These are phyloP conservation scores for Sarcomyxa edulis DNA, from an alignment of 768 basidiomycete genomes.

Conservation along the genomic window DNA sequence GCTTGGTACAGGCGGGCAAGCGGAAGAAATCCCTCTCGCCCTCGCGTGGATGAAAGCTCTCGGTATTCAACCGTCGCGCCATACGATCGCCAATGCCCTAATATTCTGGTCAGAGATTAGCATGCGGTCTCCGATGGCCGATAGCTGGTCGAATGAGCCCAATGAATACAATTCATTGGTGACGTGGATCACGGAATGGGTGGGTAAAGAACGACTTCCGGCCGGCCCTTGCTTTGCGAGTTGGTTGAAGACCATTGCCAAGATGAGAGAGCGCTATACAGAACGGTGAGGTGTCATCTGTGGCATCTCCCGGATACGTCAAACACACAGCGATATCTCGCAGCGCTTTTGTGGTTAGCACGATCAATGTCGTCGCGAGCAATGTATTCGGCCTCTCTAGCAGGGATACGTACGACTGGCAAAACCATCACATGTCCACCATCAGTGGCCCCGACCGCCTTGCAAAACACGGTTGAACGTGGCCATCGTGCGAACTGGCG, in stretches of 20 bases:
- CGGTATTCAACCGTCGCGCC: slow-evolving; percentile 41
- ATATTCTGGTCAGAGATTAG: slow-evolving; percentile 72
- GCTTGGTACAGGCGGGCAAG: slow-evolving; percentile 43
- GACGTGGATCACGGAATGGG: slow-evolving; percentile 55
- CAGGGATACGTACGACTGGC: neutral
- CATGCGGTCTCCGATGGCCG: slow-evolving; percentile 53
- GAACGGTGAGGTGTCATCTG: slow-evolving; percentile 16
- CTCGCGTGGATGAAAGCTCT: slow-evolving; percentile 74
- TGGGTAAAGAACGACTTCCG: slow-evolving; percentile 43
- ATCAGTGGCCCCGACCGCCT: no score
- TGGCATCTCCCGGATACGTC: slow-evolving; percentile 4
- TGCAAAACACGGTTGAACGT: no score
- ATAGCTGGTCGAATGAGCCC: slow-evolving; percentile 32
- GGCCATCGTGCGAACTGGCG: no score
- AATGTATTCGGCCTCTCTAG: no score
- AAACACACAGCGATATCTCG: slow-evolving; percentile 5
- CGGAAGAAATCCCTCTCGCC: slow-evolving; percentile 57
- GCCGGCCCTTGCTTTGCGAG: slow-evolving; percentile 25
- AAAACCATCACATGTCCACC: slow-evolving; percentile 1
- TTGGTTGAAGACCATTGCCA: slow-evolving; percentile 25
- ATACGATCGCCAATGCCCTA: slow-evolving; percentile 56
- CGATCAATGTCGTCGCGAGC: no score
- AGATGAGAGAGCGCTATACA: slow-evolving; percentile 30
- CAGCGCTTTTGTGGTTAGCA: no score
- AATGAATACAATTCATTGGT: slow-evolving; percentile 40